Conservation (phyloP, 1,139 yeast species). For the Suhomyces kunorum region DNA sequence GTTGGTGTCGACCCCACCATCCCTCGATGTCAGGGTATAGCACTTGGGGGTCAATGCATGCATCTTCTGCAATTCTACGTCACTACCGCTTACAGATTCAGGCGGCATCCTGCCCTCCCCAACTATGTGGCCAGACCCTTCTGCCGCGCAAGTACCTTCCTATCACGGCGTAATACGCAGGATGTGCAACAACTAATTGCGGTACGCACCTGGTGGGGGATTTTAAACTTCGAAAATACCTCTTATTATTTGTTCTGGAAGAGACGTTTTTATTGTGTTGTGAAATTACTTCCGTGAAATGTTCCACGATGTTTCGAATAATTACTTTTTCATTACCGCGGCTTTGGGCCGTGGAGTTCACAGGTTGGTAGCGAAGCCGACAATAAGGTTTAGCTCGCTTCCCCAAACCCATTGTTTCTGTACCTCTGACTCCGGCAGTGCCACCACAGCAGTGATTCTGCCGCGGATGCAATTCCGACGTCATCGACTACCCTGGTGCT, state of each 20-base stretch:
- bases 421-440: too few relatives aligned
- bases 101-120: not conserved
- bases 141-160: constrained; percentile 2
- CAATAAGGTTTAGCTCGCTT: not conserved
- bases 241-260: not conserved
- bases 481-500: too few relatives aligned
- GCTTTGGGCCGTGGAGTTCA: too few relatives aligned
- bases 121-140: not conserved
- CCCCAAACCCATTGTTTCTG: not conserved
- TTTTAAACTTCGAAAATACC: not conserved
- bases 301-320: not conserved
- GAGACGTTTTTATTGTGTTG: not conserved
- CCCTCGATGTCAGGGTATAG: not conserved
- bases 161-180: not conserved
- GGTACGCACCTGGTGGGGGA: too few relatives aligned
- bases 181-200: too few relatives aligned
- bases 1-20: not conserved
- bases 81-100: too few relatives aligned
- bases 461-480: too few relatives aligned
- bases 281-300: not conserved
- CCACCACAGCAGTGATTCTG: too few relatives aligned
- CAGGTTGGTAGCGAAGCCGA: too few relatives aligned
- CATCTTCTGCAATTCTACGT: not conserved
- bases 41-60: not conserved
- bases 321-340: not conserved